These are phyloP conservation scores for Oryza glaberrima DNA, from an alignment of 176 grass and related monocot species.

Conservation along the genomic window DNA sequence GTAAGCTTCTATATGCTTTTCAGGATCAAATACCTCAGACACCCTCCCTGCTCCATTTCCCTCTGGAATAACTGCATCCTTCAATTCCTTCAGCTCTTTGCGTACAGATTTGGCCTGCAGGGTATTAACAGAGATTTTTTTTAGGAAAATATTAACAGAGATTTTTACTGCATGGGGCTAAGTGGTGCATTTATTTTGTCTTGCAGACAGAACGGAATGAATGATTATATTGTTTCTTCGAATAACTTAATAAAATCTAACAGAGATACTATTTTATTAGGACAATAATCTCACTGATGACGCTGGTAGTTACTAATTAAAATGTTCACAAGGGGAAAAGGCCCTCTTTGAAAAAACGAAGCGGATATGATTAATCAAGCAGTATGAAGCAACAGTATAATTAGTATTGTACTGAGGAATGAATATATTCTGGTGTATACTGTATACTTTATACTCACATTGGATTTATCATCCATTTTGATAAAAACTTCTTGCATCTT, in stretches of 20 bases:
- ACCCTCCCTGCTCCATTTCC: constrained; percentile 42
- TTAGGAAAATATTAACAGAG: too few relatives aligned
- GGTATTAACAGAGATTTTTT: constrained; percentile 13
- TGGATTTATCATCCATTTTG: constrained; percentile 63
- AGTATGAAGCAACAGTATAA: background rate
- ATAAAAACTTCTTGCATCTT: constrained; percentile 85
- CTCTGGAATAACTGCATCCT: constrained; percentile 57
- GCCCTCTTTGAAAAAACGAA: background rate
- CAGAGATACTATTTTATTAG: background rate
- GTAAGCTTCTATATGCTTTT: constrained; percentile 81
- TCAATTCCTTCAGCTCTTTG: constrained; percentile 76
- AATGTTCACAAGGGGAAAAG: background rate
- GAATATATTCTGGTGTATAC: constrained; percentile 10
- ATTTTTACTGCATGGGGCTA: constrained; percentile 4
- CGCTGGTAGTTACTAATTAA: background rate
- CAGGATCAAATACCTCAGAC: constrained; percentile 62
- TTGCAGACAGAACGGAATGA: background rate
- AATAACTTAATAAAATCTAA: background rate
- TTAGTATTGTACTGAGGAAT: background rate
- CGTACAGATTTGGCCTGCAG: constrained; percentile 53
- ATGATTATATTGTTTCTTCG: constrained; percentile 2
- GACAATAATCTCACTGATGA: background rate
- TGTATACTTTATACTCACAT: constrained; percentile 41
- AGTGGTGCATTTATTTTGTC: background rate
- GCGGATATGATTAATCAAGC: background rate